Evolutionary conservation across 192 early-diverging fungal species (phyloP).

Genomic region (Chytriomyces sp.): DNA sequence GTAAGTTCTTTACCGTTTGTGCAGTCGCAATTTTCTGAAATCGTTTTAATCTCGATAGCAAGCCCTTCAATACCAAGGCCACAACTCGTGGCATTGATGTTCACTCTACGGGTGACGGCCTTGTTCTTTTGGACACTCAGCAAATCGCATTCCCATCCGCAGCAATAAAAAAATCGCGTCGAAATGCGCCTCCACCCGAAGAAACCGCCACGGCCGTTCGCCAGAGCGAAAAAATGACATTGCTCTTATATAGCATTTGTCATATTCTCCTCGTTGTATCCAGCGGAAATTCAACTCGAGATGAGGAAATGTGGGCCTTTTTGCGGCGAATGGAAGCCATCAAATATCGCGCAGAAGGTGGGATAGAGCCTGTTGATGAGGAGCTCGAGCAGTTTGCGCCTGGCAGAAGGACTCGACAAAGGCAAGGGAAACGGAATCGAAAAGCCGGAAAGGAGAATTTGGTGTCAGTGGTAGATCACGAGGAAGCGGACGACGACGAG

Average conservation of each 20-base stretch:
- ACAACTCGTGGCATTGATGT: slow-evolving; percentile 64
- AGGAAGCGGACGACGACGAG: neutral
- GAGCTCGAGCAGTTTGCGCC: neutral
- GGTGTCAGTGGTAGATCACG: neutral
- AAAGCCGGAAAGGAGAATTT: neutral
- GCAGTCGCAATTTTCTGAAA: no score
- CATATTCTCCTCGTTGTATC: slow-evolving; percentile 65
- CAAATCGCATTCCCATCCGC: slow-evolving; percentile 43
- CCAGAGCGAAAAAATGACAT: slow-evolving; percentile 52
- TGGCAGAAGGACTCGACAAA: neutral
- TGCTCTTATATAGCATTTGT: slow-evolving; percentile 66
- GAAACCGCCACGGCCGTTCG: slow-evolving; percentile 42
- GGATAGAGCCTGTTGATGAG: neutral
- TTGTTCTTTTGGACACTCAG: slow-evolving; percentile 66
- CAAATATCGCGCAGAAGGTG: slow-evolving; percentile 31
- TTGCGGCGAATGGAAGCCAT: slow-evolving; percentile 32
- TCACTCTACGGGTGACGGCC: slow-evolving; percentile 65
- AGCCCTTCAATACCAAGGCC: slow-evolving; percentile 27
- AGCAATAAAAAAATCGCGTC: neutral
- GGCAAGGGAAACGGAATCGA: neutral
- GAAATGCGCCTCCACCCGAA: neutral
- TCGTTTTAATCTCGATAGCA: no score
- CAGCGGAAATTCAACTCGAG: slow-evolving; percentile 39
- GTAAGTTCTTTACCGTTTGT: no score
- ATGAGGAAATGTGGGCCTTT: slow-evolving; percentile 39